Conservation (phyloP, 1,284 basidiomycete species). For the Stygiomarasmius scandens region DNA sequence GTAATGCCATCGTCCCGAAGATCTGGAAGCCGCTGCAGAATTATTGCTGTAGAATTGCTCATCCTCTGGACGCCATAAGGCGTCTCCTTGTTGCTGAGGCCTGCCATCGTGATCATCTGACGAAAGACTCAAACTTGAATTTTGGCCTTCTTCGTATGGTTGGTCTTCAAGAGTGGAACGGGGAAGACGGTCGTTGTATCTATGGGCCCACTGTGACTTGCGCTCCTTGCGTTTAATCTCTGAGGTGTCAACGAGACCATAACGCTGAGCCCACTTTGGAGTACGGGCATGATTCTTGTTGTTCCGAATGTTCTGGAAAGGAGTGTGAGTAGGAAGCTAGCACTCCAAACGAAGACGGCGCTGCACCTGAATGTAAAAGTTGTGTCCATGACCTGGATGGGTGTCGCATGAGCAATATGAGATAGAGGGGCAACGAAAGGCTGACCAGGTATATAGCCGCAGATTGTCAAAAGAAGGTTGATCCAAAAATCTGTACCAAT, state of each 20-base stretch:
- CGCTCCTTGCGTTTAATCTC: slow-evolving; percentile 76
- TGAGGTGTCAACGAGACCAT: slow-evolving; percentile 82
- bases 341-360: slow-evolving; percentile 4
- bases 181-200: slow-evolving; percentile 84
- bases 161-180: slow-evolving; percentile 73
- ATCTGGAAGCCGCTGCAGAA: slow-evolving; percentile 31
- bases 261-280: slow-evolving; percentile 91
- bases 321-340: neutral
- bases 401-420: slow-evolving; percentile 14
- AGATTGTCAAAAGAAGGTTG: slow-evolving; percentile 87
- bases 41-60: slow-evolving; percentile 69
- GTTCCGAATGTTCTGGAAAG: slow-evolving; percentile 85
- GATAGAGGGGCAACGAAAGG: slow-evolving; percentile 11
- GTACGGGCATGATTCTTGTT: slow-evolving; percentile 91
- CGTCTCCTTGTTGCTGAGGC: slow-evolving; percentile 42
- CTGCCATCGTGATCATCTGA: slow-evolving; percentile 36
- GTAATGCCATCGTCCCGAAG: slow-evolving; percentile 74
- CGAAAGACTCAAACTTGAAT: slow-evolving; percentile 49
- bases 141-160: slow-evolving; percentile 80
- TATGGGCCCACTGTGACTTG: slow-evolving; percentile 84
- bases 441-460: slow-evolving; percentile 88
- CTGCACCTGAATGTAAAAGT: slow-evolving; percentile 87
- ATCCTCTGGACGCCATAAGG: slow-evolving; percentile 71
- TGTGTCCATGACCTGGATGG: slow-evolving; percentile 75
- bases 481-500: slow-evolving; percentile 92